Base-by-base conservation (phyloP, 2,329 filamentous ascomycete genomes). In the Fusarium sp. region DNA sequence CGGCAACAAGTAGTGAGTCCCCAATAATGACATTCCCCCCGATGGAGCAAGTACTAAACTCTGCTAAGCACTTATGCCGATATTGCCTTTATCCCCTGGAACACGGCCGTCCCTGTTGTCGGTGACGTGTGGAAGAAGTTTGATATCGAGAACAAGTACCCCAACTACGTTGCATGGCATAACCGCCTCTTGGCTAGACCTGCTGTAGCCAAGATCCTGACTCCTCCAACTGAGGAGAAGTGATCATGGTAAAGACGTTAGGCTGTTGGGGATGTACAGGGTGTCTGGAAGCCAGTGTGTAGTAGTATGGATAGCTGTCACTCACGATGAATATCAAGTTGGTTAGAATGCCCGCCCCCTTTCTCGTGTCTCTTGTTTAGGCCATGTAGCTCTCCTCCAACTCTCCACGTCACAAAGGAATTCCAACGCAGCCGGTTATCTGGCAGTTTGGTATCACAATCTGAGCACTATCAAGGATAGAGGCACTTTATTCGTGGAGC, bases 121-220 rank as follows among this genome's bases (percentile, higher is more conserved):
- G 72, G 71, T 16, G 66, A 78, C 3, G 56, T 74, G 5, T 75
- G 67, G 65, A 74, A 78, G 14, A 69, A 76, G 14, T 70, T 71
- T 16, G 75, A 80, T 10, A 74, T 79, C n/a, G 79, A 81, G 59
- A 77, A 77, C 54, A 81, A 79, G 67, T 83, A 81, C 70, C 78
- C 80, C 59, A 81, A 84, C 76, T 83, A 79, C 54, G 66, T 40
- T 20, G 81, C 79, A 4, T 84, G 83, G 82, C 77, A 82, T 54
- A 69, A 81, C 45, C 77, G 82, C 6, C 54, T 84, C 5, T 58
- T 76, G 33, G 79, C 77, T 36, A 81, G 82, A 22, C 79, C 80
- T 13, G 72, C 79, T 13, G 77, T 82, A 27, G 73, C 77, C 68
- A 81, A 79, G 73, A 58, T 63, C 20, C 16, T 58, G 20, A 29